Conservation (phyloP, 306 rosid species). For the Hippophae rhamnoides region DNA sequence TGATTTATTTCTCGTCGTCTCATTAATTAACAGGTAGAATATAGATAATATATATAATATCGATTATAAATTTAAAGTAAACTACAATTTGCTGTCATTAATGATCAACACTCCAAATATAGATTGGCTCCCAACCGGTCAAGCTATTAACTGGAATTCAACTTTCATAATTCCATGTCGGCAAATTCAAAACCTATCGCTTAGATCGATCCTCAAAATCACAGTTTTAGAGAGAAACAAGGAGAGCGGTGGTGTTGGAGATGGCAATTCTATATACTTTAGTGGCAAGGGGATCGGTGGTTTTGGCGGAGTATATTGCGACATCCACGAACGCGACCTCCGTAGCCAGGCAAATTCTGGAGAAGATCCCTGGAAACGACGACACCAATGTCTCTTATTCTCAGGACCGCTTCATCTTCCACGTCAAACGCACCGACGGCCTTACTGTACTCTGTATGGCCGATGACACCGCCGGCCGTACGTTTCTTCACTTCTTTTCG, state of each 20-base stretch:
- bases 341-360: conserved; percentile 70
- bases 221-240: neutral
- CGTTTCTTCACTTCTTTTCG: conserved; percentile 1
- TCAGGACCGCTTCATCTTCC: conserved; percentile 87
- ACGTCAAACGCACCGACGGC: conserved; percentile 92
- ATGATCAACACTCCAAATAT: no score
- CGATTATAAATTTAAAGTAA: no score
- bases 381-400: conserved; percentile 85
- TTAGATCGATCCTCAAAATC: neutral
- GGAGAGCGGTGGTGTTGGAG: neutral
- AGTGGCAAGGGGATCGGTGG: conserved; percentile 89
- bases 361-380: conserved; percentile 67
- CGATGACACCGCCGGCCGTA: conserved; percentile 81
- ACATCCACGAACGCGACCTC: conserved; percentile 80
- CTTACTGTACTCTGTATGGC: conserved; percentile 99
- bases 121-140: no score
- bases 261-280: conserved; percentile 85
- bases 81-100: no score
- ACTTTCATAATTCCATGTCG: no score
- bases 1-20: no score
- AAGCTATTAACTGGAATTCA: no score
- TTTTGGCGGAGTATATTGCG: conserved; percentile 68
- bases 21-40: no score
- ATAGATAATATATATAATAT: no score
- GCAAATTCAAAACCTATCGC: neutral